Conservation (phyloP, 257 asterid species). For the Thymus quinquecostatus region DNA sequence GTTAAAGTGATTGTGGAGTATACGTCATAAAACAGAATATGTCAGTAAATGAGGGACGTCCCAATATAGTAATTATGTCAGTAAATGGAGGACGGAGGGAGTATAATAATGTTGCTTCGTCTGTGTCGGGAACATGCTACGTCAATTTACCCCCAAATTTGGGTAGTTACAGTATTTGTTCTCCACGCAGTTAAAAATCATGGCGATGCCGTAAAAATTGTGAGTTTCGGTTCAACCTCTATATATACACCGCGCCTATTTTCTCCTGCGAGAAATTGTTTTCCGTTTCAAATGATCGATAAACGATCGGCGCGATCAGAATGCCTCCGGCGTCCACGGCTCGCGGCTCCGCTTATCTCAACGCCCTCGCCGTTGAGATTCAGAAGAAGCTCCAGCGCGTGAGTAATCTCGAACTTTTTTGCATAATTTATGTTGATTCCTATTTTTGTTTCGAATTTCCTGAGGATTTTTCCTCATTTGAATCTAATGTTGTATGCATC, state of each 20-base stretch:
- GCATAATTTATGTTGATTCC: neutral
- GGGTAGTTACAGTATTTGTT: slow-evolving; percentile 16
- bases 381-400: slow-evolving; percentile 96
- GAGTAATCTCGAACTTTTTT: slow-evolving; percentile 28
- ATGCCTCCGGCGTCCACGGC: slow-evolving; percentile 63
- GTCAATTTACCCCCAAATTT: slow-evolving; percentile 16
- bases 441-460: neutral
- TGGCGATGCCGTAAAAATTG: slow-evolving; percentile 30
- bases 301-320: slow-evolving; percentile 38
- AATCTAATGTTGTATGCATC: neutral
- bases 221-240: slow-evolving; percentile 8
- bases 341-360: slow-evolving; percentile 79
- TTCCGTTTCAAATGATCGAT: slow-evolving; percentile 43
- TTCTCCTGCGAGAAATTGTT: too few species aligned
- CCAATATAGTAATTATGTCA: too few species aligned
- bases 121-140: slow-evolving; percentile 8
- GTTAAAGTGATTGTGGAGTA: too few species aligned
- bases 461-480: neutral
- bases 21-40: too few species aligned
- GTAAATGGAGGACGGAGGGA: too few species aligned
- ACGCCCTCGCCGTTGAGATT: slow-evolving; percentile 81
- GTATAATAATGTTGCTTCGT: neutral
- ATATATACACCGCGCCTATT: neutral
- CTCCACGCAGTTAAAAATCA: slow-evolving; percentile 26
- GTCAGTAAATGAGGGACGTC: too few species aligned